A percentile compares a stretch with the other conserved stretches of the same genome.
phyloP scores from a whole-genome alignment of 805 yeast genomes.

The Metschnikowia anglica region DNA sequence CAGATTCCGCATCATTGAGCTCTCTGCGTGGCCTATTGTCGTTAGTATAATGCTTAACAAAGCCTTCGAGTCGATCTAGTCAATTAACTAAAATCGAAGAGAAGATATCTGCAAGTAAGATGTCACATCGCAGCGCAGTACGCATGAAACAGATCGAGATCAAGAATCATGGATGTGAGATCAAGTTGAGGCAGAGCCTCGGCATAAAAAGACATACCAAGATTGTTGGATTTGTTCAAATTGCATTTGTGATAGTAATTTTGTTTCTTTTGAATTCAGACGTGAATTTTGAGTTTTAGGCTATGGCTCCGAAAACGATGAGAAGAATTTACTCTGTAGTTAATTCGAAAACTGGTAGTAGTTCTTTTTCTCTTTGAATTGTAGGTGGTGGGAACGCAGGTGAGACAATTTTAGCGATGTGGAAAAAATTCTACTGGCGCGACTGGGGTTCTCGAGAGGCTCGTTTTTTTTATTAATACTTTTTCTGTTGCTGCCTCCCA shows the following conservation, averaged over 20 bases:
- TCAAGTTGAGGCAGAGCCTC: neutral
- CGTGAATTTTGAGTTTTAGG: neutral
- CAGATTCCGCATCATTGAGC: conserved; percentile 9
- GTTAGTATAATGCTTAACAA: conserved; percentile 10
- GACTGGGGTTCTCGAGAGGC: neutral
- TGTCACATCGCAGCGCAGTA: too few species aligned
- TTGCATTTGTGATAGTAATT: conserved; percentile 9
- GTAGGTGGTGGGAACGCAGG: conserved; percentile 2
- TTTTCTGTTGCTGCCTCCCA: neutral
- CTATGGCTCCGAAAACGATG: neutral
- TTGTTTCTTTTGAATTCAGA: neutral
- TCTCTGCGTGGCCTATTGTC: conserved; percentile 19
- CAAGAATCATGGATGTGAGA: too few species aligned
- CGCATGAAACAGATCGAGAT: too few species aligned
- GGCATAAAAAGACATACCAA: conserved; percentile 16
- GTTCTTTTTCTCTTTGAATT: neutral
- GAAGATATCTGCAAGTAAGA: neutral
- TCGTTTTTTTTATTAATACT: neutral
- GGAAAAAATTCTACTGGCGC: conserved; percentile 13
- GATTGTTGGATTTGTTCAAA: conserved; percentile 16
- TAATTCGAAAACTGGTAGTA: neutral
- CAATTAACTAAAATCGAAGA: neutral
- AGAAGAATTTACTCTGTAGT: neutral
- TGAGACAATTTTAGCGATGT: conserved; percentile 5
- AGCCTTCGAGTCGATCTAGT: conserved; percentile 3